These are phyloP conservation scores for Rhododendron simsii DNA, from an alignment of 148 eudicot species.

Conservation along the genomic window DNA sequence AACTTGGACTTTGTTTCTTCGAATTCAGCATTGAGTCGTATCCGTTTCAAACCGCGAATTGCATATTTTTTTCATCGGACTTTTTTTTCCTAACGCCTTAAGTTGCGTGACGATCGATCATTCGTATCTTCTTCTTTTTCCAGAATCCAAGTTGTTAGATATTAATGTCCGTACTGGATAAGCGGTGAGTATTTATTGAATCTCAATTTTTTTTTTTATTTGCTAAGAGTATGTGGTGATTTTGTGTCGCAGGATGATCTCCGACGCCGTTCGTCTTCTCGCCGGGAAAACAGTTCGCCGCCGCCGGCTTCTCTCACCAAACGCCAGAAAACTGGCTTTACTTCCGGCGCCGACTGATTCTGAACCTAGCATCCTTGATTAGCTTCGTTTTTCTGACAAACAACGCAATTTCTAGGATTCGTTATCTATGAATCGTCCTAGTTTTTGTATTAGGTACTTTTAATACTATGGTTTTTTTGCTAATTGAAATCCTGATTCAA, in stretches of 20 bases:
- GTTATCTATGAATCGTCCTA: too few relatives aligned
- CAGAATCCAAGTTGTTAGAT: neutral
- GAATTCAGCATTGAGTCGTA: neutral
- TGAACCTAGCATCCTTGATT: neutral
- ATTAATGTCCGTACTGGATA: neutral
- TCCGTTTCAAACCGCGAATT: neutral
- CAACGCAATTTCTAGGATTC: too few relatives aligned
- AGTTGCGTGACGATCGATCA: neutral
- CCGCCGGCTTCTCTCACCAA: neutral
- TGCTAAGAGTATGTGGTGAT: neutral
- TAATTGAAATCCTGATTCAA: neutral
- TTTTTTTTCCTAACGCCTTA: neutral
- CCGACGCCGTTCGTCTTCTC: constrained; percentile 2
- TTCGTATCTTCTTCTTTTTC: neutral
- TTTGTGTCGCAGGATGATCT: constrained; percentile 22
- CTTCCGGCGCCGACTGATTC: neutral
- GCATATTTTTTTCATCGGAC: neutral
- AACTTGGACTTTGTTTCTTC: neutral
- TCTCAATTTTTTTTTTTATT: too few relatives aligned
- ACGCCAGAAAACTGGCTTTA: neutral
- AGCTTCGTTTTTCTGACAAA: neutral
- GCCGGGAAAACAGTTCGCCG: neutral
- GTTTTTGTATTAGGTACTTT: neutral
- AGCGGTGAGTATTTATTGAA: neutral
- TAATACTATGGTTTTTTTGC: neutral